Percentiles rank a stretch among this genome's conserved stretches.
Evolutionary conservation across 2,329 filamentous ascomycete species (phyloP).

Genomic region (Aspergillus sp.): DNA sequence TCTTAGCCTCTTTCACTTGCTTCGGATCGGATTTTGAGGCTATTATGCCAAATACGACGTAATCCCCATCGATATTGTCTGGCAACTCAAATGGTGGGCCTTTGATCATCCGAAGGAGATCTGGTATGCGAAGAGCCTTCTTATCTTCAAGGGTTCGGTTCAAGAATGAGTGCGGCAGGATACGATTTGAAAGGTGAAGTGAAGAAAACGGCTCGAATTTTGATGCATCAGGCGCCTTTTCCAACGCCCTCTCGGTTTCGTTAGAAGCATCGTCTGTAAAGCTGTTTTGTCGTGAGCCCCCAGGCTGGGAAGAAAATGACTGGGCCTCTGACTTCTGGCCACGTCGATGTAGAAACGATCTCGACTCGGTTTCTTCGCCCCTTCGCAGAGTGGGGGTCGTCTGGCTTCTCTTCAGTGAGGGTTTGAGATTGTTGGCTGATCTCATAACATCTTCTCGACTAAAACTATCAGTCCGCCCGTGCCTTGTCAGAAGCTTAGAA

Average conservation of each 20-base stretch:
- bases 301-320: constrained; percentile 13
- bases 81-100: constrained; percentile 76
- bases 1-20: constrained; percentile 51
- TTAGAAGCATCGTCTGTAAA: constrained; percentile 14
- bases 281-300: constrained; percentile 17
- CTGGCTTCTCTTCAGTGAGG: constrained; percentile 35
- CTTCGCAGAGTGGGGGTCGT: constrained; percentile 33
- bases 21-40: constrained; percentile 84
- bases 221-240: constrained; percentile 51
- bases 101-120: constrained; percentile 78
- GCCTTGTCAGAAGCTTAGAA: constrained; percentile 49
- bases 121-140: constrained; percentile 73
- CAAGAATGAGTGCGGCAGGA: constrained; percentile 77
- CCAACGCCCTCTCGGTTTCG: constrained; percentile 17
- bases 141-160: constrained; percentile 76
- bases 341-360: constrained; percentile 23
- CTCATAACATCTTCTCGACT: constrained; percentile 62
- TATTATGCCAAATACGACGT: constrained; percentile 84
- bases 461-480: constrained; percentile 53
- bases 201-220: constrained; percentile 85
- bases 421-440: constrained; percentile 30
- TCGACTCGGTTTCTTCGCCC: constrained; percentile 15
- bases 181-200: constrained; percentile 77
- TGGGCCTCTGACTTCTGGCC: constrained; percentile 25
- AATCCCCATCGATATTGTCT: constrained; percentile 79